These are phyloP conservation scores for Eugenia klotzschiana DNA, from an alignment of 441 rosid genomes.

Conservation along the genomic window DNA sequence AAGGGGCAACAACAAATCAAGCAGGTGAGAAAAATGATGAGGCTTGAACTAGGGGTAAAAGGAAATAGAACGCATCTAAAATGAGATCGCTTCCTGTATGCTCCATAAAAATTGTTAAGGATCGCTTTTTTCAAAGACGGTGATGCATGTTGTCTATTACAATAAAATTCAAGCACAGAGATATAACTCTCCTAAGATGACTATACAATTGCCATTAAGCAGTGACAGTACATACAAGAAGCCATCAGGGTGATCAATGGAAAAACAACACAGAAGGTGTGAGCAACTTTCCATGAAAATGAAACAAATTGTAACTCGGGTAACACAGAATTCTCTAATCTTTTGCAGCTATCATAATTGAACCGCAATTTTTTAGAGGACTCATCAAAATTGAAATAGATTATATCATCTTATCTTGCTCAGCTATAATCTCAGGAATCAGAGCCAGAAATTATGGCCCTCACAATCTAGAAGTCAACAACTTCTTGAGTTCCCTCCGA, in stretches of 20 bases:
- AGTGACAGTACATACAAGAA: not conserved
- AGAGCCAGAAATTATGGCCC: not conserved
- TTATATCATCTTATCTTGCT: not conserved
- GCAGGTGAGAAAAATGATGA: not conserved
- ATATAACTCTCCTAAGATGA: not conserved
- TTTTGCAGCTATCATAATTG: not conserved
- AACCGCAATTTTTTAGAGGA: not conserved
- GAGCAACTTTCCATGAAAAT: too few species aligned
- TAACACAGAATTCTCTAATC: not conserved
- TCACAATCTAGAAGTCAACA: slow-evolving; percentile 34
- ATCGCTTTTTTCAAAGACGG: not conserved
- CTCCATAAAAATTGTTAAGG: not conserved
- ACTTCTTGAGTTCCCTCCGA: slow-evolving; percentile 44
- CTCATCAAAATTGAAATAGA: not conserved
- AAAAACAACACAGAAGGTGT: too few species aligned
- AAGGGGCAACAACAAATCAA: not conserved
- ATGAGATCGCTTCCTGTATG: not conserved
- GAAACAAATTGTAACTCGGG: not conserved
- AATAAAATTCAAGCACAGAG: not conserved
- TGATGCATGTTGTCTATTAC: not conserved
- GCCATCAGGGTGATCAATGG: not conserved
- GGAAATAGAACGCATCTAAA: not conserved
- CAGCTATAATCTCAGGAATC: not conserved
- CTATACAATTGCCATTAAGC: not conserved
- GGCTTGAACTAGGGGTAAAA: not conserved